Evolutionary conservation across 352 stramenopile genomes (phyloP), one percentile per base, ranked within the genome.

Genomic region (Globisporangium mamillatum): DNA sequence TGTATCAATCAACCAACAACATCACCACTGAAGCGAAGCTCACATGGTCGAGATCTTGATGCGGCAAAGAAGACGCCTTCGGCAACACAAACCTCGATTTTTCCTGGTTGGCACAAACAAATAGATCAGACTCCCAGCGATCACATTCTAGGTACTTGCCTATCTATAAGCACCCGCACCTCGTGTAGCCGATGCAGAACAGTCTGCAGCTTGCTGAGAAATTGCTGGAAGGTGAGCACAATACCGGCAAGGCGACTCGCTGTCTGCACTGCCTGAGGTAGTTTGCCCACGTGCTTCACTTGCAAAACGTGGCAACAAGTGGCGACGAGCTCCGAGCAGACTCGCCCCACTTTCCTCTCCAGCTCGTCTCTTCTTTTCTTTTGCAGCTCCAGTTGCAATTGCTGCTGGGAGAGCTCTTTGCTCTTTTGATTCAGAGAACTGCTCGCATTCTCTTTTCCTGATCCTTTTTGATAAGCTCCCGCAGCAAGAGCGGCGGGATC

Each of bases 311-410:
- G 56, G 59, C 71, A 78, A 41, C 74, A 80, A 1, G 69, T 63
- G 18, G 74, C 74, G 12, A 80, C 74, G 48, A 80, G 70, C 57
- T 78, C 72, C 7, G 74, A 78, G 48, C 74, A 78, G 20, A 78
- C n/a, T 20, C 67, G 64, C 1, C 74, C 74, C 8, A 80, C 69
- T n/a, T 67, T 63, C 14, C 61, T 29, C 27, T 67, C 66, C 20
- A 80, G 36, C 61, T 66, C 66, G 1, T 65, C 63, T 29, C 64
- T 70, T n/a, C 6, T n/a, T 52, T 22, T 52, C 16, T 52, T 16
- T n/a, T 50, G 14, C 41, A 50, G 16, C 8, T 62, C 60, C 66
- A 62, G 50, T 44, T 44, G 10, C 27, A 32, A 32, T 18, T 44
- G 38, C 27, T 57, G 46, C 18, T 38, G 25, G 16, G 16, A 3